Conservation (phyloP, 345 rosid genomes). For the Turnera subulata region DNA sequence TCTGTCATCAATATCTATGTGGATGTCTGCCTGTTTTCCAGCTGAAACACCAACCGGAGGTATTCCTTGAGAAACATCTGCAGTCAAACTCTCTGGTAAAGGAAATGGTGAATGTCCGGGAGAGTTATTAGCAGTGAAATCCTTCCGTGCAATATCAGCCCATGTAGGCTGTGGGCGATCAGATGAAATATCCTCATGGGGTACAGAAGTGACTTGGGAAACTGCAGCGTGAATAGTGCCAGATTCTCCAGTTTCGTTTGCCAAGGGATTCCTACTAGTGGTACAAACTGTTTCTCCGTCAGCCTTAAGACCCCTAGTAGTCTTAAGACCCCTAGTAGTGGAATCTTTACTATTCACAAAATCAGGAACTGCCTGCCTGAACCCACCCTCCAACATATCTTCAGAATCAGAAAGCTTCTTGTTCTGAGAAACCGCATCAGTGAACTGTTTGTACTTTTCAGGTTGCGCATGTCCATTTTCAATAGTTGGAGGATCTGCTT, state of each 20-base stretch:
- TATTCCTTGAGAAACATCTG: constrained; percentile 32
- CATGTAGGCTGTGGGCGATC: constrained; percentile 27
- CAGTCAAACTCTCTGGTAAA: constrained; percentile 29
- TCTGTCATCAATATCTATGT: constrained; percentile 76
- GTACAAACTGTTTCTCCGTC: constrained; percentile 14
- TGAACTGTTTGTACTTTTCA: constrained; percentile 41
- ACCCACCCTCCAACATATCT: constrained; percentile 32
- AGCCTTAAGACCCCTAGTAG: constrained; percentile 24
- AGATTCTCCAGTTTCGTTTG: constrained; percentile 22
- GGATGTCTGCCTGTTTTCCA: constrained; percentile 61
- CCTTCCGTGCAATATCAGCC: constrained; percentile 10
- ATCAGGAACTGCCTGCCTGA: constrained; percentile 30
- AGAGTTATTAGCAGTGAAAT: constrained; percentile 1
- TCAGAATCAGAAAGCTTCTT: constrained; percentile 27
- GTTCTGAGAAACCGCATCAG: constrained; percentile 38
- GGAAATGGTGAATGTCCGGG: constrained; percentile 28
- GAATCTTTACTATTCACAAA: constrained; percentile 18
- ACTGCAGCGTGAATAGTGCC: constrained; percentile 25
- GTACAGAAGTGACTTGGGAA: no score
- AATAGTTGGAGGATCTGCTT: constrained; percentile 28
- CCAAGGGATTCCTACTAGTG: constrained; percentile 15
- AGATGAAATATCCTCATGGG: constrained; percentile 27
- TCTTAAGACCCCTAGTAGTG: constrained; percentile 32
- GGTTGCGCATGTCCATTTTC: constrained; percentile 36
- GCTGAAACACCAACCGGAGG: constrained; percentile 31